Conservation (phyloP, 176 grass and related monocot species). For the Urochloa ruziziensis region DNA sequence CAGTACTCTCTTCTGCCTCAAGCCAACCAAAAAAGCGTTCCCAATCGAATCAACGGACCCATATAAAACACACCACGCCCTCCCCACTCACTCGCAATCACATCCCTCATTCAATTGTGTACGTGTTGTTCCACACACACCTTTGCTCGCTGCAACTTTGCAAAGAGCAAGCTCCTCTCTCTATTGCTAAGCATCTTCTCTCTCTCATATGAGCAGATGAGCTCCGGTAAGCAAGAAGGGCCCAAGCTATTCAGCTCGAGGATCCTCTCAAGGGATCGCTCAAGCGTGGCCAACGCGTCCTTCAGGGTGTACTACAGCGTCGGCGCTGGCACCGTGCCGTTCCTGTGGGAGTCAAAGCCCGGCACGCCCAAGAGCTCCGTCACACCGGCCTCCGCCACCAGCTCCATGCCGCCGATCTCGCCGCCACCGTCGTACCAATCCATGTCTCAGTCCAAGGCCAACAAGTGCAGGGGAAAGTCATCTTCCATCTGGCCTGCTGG, state of each 20-base stretch:
- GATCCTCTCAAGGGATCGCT: slow-evolving; percentile 33
- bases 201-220: slow-evolving; percentile 27
- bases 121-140: background rate
- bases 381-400: background rate
- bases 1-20: slow-evolving; percentile 21
- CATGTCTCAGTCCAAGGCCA: background rate
- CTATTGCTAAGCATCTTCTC: background rate
- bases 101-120: background rate
- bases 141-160: background rate
- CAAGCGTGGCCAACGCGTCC: slow-evolving; percentile 23
- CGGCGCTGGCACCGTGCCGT: slow-evolving; percentile 46
- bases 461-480: background rate
- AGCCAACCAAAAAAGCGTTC: slow-evolving; percentile 8
- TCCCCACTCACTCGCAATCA: background rate
- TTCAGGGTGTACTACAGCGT: slow-evolving; percentile 60
- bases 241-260: slow-evolving; percentile 31
- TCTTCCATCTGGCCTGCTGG: background rate
- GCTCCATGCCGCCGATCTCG: slow-evolving; percentile 17
- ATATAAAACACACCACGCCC: background rate
- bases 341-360: slow-evolving; percentile 51
- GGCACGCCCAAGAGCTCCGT: slow-evolving; percentile 41
- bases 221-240: slow-evolving; percentile 24
- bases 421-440: slow-evolving; percentile 38
- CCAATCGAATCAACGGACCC: background rate
- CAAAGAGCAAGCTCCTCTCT: background rate